Evolutionary conservation across 2,329 filamentous ascomycete genomes (phyloP).

Genomic region (Penicillium sp.): DNA sequence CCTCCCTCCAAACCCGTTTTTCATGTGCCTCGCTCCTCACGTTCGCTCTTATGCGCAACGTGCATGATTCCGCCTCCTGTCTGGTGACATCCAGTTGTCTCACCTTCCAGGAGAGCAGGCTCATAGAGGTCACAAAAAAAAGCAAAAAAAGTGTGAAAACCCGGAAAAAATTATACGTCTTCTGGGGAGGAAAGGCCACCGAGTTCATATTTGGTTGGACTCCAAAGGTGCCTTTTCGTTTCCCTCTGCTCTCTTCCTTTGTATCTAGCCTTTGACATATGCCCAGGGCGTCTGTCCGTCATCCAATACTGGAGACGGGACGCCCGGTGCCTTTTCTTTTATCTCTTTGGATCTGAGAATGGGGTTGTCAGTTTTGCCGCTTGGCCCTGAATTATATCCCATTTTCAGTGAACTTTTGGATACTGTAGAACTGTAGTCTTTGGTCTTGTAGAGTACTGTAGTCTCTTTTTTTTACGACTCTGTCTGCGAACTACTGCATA

Average conservation of each 20-base stretch:
- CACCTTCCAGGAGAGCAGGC: neutral
- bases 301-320: neutral
- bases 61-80: slow-evolving; percentile 1
- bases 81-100: neutral
- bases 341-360: slow-evolving; percentile 15
- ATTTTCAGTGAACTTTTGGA: slow-evolving; percentile 7
- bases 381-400: slow-evolving; percentile 7
- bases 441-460: neutral
- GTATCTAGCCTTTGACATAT: slow-evolving; percentile 20
- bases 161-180: slow-evolving; percentile 23
- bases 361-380: slow-evolving; percentile 1
- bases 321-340: slow-evolving; percentile 11
- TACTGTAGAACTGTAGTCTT: neutral
- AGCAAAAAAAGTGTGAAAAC: slow-evolving; percentile 28
- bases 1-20: slow-evolving; percentile 17
- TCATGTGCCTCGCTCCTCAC: slow-evolving; percentile 22
- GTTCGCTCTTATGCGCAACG: neutral
- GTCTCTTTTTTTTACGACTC: too few relatives aligned
- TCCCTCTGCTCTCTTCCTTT: slow-evolving; percentile 15
- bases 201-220: slow-evolving; percentile 18
- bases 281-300: neutral
- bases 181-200: slow-evolving; percentile 12
- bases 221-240: slow-evolving; percentile 5
- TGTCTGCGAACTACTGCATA: neutral
- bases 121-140: slow-evolving; percentile 25